Conservation (phyloP, 129 eudicot genomes). For the Heracleum sosnowskyi region DNA sequence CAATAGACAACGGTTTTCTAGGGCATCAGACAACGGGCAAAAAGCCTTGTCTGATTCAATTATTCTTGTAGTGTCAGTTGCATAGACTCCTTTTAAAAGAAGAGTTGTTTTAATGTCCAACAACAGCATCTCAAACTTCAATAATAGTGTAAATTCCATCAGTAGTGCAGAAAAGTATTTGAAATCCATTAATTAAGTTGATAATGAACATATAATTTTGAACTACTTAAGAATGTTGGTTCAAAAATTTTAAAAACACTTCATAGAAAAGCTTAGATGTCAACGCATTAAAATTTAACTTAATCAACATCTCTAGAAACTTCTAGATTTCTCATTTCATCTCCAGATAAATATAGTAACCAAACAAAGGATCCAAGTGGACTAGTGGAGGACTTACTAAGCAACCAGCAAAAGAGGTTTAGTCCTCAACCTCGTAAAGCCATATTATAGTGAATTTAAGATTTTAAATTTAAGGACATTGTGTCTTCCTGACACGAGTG, state of each 20-base stretch:
- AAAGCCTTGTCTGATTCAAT: no score
- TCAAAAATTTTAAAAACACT: no score
- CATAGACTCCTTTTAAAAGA: neutral
- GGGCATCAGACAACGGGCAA: no score
- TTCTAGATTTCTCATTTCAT: neutral
- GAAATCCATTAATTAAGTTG: neutral
- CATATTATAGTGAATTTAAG: no score
- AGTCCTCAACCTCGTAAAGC: neutral
- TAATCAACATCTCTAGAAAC: neutral
- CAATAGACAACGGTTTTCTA: no score
- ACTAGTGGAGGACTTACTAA: neutral
- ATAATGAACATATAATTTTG: no score
- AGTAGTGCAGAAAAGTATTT: neutral
- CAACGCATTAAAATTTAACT: neutral
- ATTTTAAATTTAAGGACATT: neutral
- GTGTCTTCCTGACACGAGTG: neutral
- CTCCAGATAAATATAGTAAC: no score
- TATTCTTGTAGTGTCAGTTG: no score
- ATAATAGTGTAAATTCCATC: neutral
- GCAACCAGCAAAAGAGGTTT: neutral
- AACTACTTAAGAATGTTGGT: no score
- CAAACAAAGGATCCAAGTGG: neutral
- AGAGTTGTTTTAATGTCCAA: neutral
- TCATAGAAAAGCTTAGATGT: neutral
- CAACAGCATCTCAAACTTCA: neutral